Conservation (phyloP, 139 green algal species). For the Zygnema circumcarinatum region DNA sequence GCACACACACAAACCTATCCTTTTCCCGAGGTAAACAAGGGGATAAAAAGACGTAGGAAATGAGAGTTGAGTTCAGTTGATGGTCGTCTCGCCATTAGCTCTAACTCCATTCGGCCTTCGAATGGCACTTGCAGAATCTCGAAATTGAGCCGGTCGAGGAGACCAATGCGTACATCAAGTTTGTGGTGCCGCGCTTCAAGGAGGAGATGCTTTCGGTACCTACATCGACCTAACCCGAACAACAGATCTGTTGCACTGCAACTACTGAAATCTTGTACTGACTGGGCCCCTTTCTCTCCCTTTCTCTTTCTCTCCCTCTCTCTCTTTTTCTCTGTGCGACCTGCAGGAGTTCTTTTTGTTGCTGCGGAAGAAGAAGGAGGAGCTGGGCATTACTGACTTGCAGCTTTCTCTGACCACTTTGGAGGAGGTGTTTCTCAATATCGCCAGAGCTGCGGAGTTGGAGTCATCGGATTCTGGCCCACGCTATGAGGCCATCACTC, state of each 20-base stretch:
- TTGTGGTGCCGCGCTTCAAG: conserved; percentile 35
- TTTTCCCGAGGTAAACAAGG: too few relatives aligned
- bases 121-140: conserved; percentile 47
- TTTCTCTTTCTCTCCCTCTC: conserved; percentile 24
- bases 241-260: not conserved
- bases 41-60: too few relatives aligned
- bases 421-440: conserved; percentile 62
- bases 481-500: conserved; percentile 44
- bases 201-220: conserved; percentile 37
- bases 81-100: too few relatives aligned
- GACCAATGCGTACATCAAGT: conserved; percentile 50
- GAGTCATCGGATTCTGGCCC: conserved; percentile 36
- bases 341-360: conserved; percentile 47
- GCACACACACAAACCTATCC: too few relatives aligned
- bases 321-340: not conserved
- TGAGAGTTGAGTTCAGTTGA: too few relatives aligned
- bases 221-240: too few relatives aligned
- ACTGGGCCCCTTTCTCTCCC: conserved; percentile 24
- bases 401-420: conserved; percentile 61
- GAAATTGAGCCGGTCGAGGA: conserved; percentile 47
- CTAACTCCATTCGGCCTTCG: too few relatives aligned
- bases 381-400: conserved; percentile 45
- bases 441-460: conserved; percentile 37
- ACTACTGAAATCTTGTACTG: not conserved
- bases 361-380: conserved; percentile 25